Evolutionary conservation across 306 rosid genomes (phyloP).

Genomic region (Vigna trinervia): DNA sequence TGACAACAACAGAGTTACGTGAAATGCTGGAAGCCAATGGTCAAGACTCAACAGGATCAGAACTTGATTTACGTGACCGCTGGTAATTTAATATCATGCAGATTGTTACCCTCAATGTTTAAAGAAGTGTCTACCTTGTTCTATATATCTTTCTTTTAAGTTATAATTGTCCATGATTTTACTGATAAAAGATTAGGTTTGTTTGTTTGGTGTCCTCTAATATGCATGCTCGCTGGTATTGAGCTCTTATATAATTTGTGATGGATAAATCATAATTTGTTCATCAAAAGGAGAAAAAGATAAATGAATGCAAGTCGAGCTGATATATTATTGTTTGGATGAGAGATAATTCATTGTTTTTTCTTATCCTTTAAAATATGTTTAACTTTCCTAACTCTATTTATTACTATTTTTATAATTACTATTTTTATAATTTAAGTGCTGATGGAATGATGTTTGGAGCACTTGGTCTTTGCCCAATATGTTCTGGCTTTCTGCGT

Average conservation of each 20-base stretch:
- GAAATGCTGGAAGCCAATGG: slow-evolving; percentile 78
- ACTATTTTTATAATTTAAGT: slow-evolving; percentile 50
- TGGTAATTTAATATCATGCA: slow-evolving; percentile 58
- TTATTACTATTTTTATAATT: slow-evolving; percentile 30
- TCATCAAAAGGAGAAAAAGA: slow-evolving; percentile 28
- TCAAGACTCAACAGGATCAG: slow-evolving; percentile 90
- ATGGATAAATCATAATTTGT: slow-evolving; percentile 34
- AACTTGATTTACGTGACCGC: slow-evolving; percentile 91
- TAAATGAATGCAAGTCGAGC: slow-evolving; percentile 36
- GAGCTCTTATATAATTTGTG: slow-evolving; percentile 29
- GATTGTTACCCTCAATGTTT: slow-evolving; percentile 7
- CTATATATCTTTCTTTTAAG: slow-evolving; percentile 16
- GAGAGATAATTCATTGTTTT: slow-evolving; percentile 20
- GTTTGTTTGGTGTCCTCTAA: slow-evolving; percentile 25
- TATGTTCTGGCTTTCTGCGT: slow-evolving; percentile 76
- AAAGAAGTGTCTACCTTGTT: slow-evolving; percentile 11
- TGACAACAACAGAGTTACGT: slow-evolving; percentile 76
- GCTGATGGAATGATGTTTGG: slow-evolving; percentile 99
- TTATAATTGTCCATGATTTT: slow-evolving; percentile 4
- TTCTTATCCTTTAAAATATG: slow-evolving; percentile 30
- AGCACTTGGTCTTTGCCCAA: slow-evolving; percentile 76
- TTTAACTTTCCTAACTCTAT: slow-evolving; percentile 5
- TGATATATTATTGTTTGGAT: slow-evolving; percentile 19
- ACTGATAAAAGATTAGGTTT: slow-evolving; percentile 26
- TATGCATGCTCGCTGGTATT: slow-evolving; percentile 19